Evolutionary conservation across 495 filamentous ascomycete genomes (phyloP).

Genomic region (Penicillium crystallinum): DNA sequence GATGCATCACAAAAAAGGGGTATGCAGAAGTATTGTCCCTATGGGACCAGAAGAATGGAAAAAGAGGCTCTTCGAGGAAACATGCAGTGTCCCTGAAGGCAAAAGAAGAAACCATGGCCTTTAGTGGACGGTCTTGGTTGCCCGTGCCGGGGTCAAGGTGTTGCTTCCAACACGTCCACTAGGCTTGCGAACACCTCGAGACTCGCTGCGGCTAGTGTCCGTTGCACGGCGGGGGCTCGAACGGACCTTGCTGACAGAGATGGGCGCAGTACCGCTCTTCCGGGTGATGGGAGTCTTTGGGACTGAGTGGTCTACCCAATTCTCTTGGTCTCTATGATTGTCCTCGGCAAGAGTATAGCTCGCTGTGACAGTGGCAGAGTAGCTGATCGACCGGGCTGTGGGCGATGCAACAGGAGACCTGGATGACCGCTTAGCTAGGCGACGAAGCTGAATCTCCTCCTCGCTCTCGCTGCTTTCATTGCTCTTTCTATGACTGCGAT

Average conservation of each 20-base stretch:
- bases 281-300: conserved; percentile 63
- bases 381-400: conserved; percentile 45
- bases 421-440: conserved; percentile 58
- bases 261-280: conserved; percentile 59
- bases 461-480: conserved; percentile 62
- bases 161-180: conserved; percentile 89
- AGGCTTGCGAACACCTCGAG: conserved; percentile 76
- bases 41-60: conserved; percentile 22
- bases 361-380: conserved; percentile 43
- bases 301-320: conserved; percentile 37
- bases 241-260: conserved; percentile 69
- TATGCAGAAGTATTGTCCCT: conserved; percentile 22
- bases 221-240: conserved; percentile 58
- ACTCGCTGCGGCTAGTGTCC: conserved; percentile 45
- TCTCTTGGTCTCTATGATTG: conserved; percentile 42
- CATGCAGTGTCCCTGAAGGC: neutral
- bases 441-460: conserved; percentile 69
- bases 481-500: conserved; percentile 31
- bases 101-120: neutral
- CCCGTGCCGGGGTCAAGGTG: conserved; percentile 16
- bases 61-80: neutral
- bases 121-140: conserved; percentile 18
- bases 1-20: conserved; percentile 21
- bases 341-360: conserved; percentile 42
- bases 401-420: conserved; percentile 44